Evolutionary conservation across 176 grass and related monocot genomes (phyloP).

Genomic region (Oryza australiensis): DNA sequence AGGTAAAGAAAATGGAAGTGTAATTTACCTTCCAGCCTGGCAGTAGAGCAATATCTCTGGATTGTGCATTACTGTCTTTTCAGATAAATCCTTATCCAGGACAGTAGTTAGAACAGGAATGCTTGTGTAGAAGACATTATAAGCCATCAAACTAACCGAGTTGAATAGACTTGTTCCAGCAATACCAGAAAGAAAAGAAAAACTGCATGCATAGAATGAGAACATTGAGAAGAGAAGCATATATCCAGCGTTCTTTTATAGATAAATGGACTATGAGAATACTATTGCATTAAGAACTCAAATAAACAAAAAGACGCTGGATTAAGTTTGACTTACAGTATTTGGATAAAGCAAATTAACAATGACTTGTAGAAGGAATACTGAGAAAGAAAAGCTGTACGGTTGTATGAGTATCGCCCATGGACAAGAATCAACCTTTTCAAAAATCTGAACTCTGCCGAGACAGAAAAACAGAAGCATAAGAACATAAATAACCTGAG

Average conservation of each 20-base stretch:
- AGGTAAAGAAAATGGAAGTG: not conserved
- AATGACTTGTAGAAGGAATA: constrained; percentile 99
- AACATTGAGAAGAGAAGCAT: constrained; percentile 32
- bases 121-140: constrained; percentile 98
- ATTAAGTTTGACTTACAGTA: constrained; percentile 73
- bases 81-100: constrained; percentile 89
- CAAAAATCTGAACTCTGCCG: constrained; percentile 89
- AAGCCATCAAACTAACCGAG: constrained; percentile 94
- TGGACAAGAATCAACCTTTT: constrained; percentile 98
- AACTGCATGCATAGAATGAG: constrained; percentile 55
- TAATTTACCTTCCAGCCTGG: constrained; percentile 86
- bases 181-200: constrained; percentile 97
- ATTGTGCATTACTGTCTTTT: constrained; percentile 95
- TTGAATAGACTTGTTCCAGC: constrained; percentile 98
- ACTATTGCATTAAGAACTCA: constrained; percentile 7
- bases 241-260: constrained; percentile 12
- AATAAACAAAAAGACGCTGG: constrained; percentile 5
- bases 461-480: constrained; percentile 20
- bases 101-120: constrained; percentile 91
- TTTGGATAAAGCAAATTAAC: constrained; percentile 98
- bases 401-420: constrained; percentile 94
- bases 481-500: not conserved
- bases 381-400: constrained; percentile 91
- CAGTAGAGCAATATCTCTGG: constrained; percentile 92
- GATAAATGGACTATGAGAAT: not conserved